A percentile compares a stretch with the other conserved stretches of the same genome.
Evolutionary conservation across 257 asterid species (phyloP).

Genomic region (Penstemon barbatus): DNA sequence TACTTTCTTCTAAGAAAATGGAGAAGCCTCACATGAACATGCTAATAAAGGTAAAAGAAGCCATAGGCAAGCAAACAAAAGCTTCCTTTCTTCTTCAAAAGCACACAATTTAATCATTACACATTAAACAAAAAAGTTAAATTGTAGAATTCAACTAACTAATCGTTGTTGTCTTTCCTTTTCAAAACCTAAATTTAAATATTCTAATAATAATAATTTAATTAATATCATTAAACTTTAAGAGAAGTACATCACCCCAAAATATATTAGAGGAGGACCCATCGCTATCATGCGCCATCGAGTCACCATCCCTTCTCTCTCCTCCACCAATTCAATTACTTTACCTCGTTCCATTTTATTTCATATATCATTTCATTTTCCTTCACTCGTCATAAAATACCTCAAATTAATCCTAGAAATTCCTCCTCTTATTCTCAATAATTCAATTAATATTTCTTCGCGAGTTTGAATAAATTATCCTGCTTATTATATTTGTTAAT

Average conservation of each 20-base stretch:
- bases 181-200: not conserved
- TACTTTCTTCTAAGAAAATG: no score
- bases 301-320: constrained; percentile 33
- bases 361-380: constrained; percentile 13
- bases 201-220: not conserved
- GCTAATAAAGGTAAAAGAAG: constrained; percentile 27
- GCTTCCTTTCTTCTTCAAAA: constrained; percentile 41
- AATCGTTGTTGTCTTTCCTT: not conserved
- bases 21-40: not conserved
- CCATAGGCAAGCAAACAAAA: constrained; percentile 38
- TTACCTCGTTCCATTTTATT: constrained; percentile 17
- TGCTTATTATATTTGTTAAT: not conserved
- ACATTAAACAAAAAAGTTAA: constrained; percentile 2
- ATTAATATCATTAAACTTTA: not conserved
- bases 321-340: constrained; percentile 2
- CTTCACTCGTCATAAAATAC: constrained; percentile 10
- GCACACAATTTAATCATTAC: constrained; percentile 20
- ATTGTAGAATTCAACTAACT: not conserved
- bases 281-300: constrained; percentile 47
- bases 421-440: not conserved
- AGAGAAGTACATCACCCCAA: not conserved
- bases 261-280: constrained; percentile 29
- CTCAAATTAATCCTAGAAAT: not conserved
- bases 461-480: constrained; percentile 14
- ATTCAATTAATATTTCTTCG: constrained; percentile 5